Percentiles rank a stretch among this genome's conserved stretches.
These are phyloP conservation scores for Colletotrichum chrysophilum DNA, from an alignment of 2,329 filamentous ascomycete species.

Conservation along the genomic window DNA sequence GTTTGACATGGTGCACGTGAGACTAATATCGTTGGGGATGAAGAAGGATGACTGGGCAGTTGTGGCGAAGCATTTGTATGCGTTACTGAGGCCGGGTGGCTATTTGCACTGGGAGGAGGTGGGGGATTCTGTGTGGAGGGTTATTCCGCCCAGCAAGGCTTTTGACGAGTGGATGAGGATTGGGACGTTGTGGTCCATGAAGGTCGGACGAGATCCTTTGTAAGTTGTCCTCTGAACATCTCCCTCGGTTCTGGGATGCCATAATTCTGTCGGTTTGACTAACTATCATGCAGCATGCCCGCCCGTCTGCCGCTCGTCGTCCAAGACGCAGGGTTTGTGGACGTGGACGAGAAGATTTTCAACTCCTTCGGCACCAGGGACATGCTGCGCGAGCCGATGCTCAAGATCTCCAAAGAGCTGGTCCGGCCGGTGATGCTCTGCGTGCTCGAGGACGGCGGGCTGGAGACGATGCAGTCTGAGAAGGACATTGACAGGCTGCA, in stretches of 20 bases:
- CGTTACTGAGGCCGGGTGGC: slow-evolving; percentile 15
- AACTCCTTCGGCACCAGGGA: background rate
- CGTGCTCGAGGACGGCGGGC: background rate
- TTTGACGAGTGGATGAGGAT: slow-evolving; percentile 3
- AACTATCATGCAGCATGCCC: background rate
- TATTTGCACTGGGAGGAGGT: slow-evolving; percentile 24
- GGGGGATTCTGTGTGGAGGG: background rate
- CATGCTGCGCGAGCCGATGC: background rate
- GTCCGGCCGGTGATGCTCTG: background rate
- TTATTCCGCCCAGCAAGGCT: slow-evolving; percentile 2
- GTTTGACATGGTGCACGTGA: slow-evolving; percentile 24
- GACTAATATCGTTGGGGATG: slow-evolving; percentile 11
- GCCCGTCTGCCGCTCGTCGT: background rate
- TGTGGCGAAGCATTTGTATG: slow-evolving; percentile 4
- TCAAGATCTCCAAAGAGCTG: background rate
- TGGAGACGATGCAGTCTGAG: background rate
- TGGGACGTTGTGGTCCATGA: background rate
- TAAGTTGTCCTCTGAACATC: background rate
- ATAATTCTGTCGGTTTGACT: background rate
- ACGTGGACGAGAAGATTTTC: background rate
- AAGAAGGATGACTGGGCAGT: slow-evolving; percentile 19
- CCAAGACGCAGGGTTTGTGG: background rate
- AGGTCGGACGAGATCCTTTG: background rate
- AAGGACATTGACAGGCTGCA: background rate
- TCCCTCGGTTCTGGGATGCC: too few relatives aligned